Evolutionary conservation across 192 early-diverging fungal genomes (phyloP).

Genomic region (Entomortierella beljakovae): DNA sequence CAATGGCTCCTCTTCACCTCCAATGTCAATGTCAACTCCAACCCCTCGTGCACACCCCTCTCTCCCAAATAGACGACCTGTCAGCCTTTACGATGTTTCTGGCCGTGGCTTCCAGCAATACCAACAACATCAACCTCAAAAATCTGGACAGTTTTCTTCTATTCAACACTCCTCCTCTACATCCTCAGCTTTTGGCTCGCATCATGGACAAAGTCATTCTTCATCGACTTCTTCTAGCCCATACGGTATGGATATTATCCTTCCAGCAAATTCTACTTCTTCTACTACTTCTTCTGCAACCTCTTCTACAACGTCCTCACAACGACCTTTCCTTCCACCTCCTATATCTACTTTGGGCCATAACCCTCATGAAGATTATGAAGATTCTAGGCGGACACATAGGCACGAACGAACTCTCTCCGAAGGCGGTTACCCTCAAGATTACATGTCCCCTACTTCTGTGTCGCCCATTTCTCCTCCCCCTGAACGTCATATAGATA

Average conservation of each 20-base stretch:
- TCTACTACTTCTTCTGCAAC: constrained; percentile 14
- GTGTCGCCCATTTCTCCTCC: constrained; percentile 40
- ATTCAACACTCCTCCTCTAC: constrained; percentile 25
- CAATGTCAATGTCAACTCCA: constrained; percentile 40
- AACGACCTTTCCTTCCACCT: constrained; percentile 33
- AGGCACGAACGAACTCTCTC: constrained; percentile 50
- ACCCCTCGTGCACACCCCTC: constrained; percentile 35
- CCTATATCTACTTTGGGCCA: constrained; percentile 28
- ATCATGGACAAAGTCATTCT: constrained; percentile 13
- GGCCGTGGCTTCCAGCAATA: constrained; percentile 32
- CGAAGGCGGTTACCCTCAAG: constrained; percentile 37
- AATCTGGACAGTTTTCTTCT: constrained; percentile 21
- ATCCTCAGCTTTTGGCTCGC: constrained; percentile 15
- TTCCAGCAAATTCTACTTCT: constrained; percentile 6
- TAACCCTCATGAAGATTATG: constrained; percentile 28
- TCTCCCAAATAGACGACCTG: constrained; percentile 33
- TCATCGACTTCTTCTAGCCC: too few relatives aligned
- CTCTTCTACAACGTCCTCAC: constrained; percentile 11
- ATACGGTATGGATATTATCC: constrained; percentile 45
- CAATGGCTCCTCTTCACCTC: constrained; percentile 38
- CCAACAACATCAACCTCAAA: constrained; percentile 46
- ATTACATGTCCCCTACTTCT: constrained; percentile 39
- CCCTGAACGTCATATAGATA: constrained; percentile 26
- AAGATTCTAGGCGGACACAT: constrained; percentile 20
- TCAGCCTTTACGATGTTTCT: constrained; percentile 31